Percentiles rank a stretch among this genome's conserved stretches.
phyloP scores from a whole-genome alignment of 768 basidiomycete genomes.

The Cystofilobasidium ferigula region DNA sequence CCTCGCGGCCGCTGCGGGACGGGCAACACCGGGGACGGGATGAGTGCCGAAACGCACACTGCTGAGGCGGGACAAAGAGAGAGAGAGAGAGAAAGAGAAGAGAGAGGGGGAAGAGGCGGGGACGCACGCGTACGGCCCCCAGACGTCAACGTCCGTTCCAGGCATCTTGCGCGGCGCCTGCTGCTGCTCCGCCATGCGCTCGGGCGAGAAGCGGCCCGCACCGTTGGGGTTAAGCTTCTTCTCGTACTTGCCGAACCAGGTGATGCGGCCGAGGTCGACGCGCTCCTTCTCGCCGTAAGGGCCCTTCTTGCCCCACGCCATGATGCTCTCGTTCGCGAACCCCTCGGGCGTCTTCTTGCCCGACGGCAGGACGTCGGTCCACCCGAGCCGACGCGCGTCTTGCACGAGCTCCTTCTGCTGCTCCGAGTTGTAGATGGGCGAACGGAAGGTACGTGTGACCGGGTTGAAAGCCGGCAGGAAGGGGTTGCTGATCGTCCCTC shows the following conservation, averaged over 20 bases:
- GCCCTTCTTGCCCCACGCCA: conserved; percentile 7
- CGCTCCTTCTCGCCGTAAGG: not conserved
- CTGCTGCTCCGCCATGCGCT: conserved; percentile 8
- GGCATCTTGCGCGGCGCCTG: not conserved
- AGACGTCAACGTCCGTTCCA: not conserved
- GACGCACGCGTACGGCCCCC: conserved; percentile 4
- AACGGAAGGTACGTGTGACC: not conserved
- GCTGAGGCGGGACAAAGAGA: not conserved
- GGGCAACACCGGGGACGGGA: too few relatives aligned
- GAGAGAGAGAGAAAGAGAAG: too few relatives aligned
- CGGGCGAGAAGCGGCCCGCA: conserved; percentile 9
- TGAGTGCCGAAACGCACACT: not conserved
- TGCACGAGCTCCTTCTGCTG: not conserved
- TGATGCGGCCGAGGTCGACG: conserved; percentile 13
- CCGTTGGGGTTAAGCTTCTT: conserved; percentile 19
- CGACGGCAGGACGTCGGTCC: conserved; percentile 20
- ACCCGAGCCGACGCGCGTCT: conserved; percentile 12
- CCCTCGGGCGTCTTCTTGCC: conserved; percentile 20
- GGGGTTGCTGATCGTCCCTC: conserved; percentile 16
- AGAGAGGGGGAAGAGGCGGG: not conserved
- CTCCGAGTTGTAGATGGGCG: conserved; percentile 13
- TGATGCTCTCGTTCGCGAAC: conserved; percentile 5
- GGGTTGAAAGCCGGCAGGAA: conserved; percentile 23
- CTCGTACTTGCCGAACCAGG: conserved; percentile 18
- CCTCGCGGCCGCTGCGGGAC: not conserved